Evolutionary conservation across 768 basidiomycete genomes (phyloP), one percentile per base, ranked within the genome.

Genomic region (Termitomyces sp.): DNA sequence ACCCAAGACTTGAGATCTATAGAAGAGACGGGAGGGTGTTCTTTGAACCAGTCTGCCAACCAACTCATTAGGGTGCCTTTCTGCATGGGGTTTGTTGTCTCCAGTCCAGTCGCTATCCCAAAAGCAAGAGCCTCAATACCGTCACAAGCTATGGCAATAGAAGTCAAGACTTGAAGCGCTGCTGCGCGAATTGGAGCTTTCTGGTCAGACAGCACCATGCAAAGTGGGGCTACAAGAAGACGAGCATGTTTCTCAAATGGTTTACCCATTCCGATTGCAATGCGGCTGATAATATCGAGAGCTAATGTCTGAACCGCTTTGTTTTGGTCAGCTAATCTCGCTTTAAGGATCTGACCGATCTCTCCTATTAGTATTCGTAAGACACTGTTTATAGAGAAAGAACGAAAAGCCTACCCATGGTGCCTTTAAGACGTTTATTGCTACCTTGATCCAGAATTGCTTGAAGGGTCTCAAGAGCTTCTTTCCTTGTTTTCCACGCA

Each of bases 401-500:
- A 13, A 43, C 9, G 33, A 50, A 54, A n/a, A 62, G 70, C 61
- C 16, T 69, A 92, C 94, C 92, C 87, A 99, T 92, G 9, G 74
- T 81, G 24, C 92, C 81, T 71, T 98, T 98, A 57, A 99, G 69
- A 16, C 97, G 86, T 66, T 96, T 96, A 70, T 98, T 98, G 44
- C 83, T 79, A 51, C 92, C 91, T 72, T 94, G 89, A 66, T 98
- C 95, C 35, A 99, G 73, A 58, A 93, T 81, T 0, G 82, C 85
- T 66, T 92, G 88, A 18, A 98, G 70, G 0, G 78, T 76, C 70
- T 98, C 97, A 58, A 98, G 77, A 3, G 92, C 94, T 66, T 98
- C 96, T 70, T 99, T 99, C 73, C 95, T 88, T 1, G 84, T 85
- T 75, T 98, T 98, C 96, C 96, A 99, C 0, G 93, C 87, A 62